Percentiles rank a stretch among this genome's conserved stretches.
Evolutionary conservation across 148 eudicot species (phyloP).

Genomic region (Arctostaphylos glauca): DNA sequence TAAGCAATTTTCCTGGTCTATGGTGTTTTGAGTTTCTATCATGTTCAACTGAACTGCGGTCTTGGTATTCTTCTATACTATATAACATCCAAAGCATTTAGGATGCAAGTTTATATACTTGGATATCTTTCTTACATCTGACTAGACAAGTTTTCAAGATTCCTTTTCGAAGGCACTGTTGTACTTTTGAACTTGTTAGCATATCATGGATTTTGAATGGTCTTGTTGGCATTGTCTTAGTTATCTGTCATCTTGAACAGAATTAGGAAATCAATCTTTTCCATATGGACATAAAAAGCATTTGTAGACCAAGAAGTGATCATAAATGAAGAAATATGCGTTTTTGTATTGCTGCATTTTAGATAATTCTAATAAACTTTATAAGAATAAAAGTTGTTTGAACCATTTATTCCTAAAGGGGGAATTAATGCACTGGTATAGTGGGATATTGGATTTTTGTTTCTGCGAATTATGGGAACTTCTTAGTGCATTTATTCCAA

Average conservation of each 20-base stretch:
- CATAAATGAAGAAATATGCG: conserved; percentile 11
- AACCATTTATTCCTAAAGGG: neutral
- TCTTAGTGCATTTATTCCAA: neutral
- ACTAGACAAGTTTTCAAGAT: neutral
- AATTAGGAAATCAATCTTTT: neutral
- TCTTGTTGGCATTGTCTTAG: neutral
- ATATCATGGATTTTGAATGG: neutral
- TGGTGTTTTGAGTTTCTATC: neutral
- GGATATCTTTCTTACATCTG: neutral
- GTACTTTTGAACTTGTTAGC: neutral
- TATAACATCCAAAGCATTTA: neutral
- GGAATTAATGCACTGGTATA: neutral
- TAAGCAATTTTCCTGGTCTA: neutral
- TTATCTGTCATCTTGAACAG: neutral
- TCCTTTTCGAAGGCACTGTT: neutral
- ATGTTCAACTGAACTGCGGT: neutral
- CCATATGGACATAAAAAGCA: neutral
- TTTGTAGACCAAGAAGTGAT: neutral
- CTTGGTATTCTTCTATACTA: neutral
- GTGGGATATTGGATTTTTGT: neutral
- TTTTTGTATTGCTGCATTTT: neutral
- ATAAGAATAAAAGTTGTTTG: neutral
- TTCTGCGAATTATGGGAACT: neutral
- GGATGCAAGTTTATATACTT: neutral
- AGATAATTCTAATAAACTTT: neutral